These are phyloP conservation scores for Sarocladiaceae sp. DNA, from an alignment of 2,329 filamentous ascomycete genomes.

Conservation along the genomic window DNA sequence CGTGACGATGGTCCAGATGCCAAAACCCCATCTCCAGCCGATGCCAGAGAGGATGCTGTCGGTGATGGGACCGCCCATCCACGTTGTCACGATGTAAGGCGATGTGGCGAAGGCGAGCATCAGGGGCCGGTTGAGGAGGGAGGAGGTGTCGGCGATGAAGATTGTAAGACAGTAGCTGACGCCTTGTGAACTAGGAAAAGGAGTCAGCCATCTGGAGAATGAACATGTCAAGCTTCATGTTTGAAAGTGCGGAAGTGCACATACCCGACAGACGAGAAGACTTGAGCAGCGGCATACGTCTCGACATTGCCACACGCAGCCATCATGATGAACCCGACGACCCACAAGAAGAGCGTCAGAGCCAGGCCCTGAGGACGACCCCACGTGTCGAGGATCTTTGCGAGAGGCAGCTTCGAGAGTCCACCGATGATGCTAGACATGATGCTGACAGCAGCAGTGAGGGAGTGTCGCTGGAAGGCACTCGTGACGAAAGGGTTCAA, in stretches of 20 bases:
- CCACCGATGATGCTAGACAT: slow-evolving; percentile 44
- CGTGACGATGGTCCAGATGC: slow-evolving; percentile 57
- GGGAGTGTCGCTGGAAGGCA: slow-evolving; percentile 39
- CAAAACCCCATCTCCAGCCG: slow-evolving; percentile 63
- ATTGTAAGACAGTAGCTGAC: slow-evolving; percentile 41
- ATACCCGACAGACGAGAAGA: slow-evolving; percentile 60
- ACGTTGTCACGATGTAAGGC: slow-evolving; percentile 61
- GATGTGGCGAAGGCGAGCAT: slow-evolving; percentile 58
- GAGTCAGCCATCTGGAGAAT: slow-evolving; percentile 47
- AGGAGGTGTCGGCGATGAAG: slow-evolving; percentile 63
- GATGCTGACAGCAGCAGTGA: slow-evolving; percentile 42
- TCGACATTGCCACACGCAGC: slow-evolving; percentile 54
- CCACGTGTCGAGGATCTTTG: slow-evolving; percentile 57
- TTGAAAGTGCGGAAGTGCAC: slow-evolving; percentile 26
- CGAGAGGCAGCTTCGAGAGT: slow-evolving; percentile 52
- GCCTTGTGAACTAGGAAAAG: slow-evolving; percentile 38
- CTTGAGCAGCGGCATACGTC: slow-evolving; percentile 57
- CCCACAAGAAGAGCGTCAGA: slow-evolving; percentile 41
- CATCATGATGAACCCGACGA: slow-evolving; percentile 55
- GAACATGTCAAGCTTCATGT: slow-evolving; percentile 43
- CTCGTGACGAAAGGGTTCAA: slow-evolving; percentile 42
- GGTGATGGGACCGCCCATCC: slow-evolving; percentile 53
- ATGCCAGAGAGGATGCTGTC: slow-evolving; percentile 42
- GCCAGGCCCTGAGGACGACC: slow-evolving; percentile 53
- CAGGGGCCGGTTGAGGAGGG: slow-evolving; percentile 58